Evolutionary conservation across 2,329 filamentous ascomycete genomes (phyloP).

Genomic region (Xylaria sp.): DNA sequence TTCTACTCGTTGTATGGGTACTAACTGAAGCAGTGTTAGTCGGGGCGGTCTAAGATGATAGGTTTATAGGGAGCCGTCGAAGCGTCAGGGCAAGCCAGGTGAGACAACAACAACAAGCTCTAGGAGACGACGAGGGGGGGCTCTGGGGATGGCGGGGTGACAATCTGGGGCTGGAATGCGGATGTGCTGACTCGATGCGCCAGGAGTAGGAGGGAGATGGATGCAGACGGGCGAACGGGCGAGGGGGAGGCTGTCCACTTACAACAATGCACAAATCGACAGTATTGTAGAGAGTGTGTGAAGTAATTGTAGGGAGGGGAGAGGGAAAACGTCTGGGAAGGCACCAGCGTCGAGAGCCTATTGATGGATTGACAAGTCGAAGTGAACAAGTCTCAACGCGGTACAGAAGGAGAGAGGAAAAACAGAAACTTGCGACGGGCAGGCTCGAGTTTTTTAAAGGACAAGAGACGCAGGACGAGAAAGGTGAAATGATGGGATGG

Average conservation of each 20-base stretch:
- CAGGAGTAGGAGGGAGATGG: slow-evolving; percentile 5
- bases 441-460: slow-evolving; percentile 24
- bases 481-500: slow-evolving; percentile 19
- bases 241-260: not conserved
- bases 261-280: slow-evolving; percentile 7
- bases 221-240: not conserved
- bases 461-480: slow-evolving; percentile 16
- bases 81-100: not conserved
- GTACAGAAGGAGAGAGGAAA: slow-evolving; percentile 25
- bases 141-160: not conserved
- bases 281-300: slow-evolving; percentile 2
- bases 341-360: slow-evolving; percentile 25
- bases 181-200: slow-evolving; percentile 15
- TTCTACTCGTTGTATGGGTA: slow-evolving; percentile 21
- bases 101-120: not conserved
- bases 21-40: slow-evolving; percentile 15
- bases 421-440: slow-evolving; percentile 29
- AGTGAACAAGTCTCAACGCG: slow-evolving; percentile 23
- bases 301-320: not conserved
- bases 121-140: not conserved
- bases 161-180: slow-evolving; percentile 22
- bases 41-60: not conserved
- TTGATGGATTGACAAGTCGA: slow-evolving; percentile 19
- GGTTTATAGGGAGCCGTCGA: slow-evolving; percentile 5
- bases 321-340: slow-evolving; percentile 15